Evolutionary conservation across 2,329 filamentous ascomycete genomes (phyloP), one percentile per base, ranked within the genome.

Genomic region (Cytospora chrysosperma): DNA sequence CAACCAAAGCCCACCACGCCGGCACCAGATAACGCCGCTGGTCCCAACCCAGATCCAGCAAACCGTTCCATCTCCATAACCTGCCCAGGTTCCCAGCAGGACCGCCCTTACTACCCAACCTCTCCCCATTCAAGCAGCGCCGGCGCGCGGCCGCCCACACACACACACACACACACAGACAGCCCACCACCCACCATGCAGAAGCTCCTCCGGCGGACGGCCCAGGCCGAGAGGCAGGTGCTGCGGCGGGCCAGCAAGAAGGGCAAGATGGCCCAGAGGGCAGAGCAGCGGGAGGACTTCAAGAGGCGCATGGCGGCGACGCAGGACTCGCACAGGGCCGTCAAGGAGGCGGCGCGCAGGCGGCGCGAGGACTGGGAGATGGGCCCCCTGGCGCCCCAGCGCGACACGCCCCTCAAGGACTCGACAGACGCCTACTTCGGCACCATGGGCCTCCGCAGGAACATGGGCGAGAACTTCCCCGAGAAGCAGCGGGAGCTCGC

Each of bases 281-380:
- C 61, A 12, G 37, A 69, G 53, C 70, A 72, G 55, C 34, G 70
- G 37, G 47, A 65, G 24, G 67, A 69, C 26, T 79, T 81, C 53
- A 76, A n/a, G 21, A 53, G 40, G 55, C 62, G 59, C 55, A 67
- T 62, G 65, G 1, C 2, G 2, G 56, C 51, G 15, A 40, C 56
- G 28, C 30, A 24, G 32, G 49, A 57, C 17, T 34, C 58, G 3
- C 61, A 65, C 52, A 9, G 10, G 19, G 53, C 50, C 21, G 56
- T 67, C n/a, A 34, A 49, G 27, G 47, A 59, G 3, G 65, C 65
- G 28, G 30, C 32, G 43, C 62, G 32, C 51, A 59, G 58, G 43
- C 84, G 90, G 59, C 84, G 82, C 65, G 90, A 96, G 73, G 88
- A 94, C 75, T 96, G 90, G 86, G 80, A 89, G 67, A 77, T 92